Conservation (phyloP, 2,329 filamentous ascomycete genomes). For the Arachnomyces sp. region DNA sequence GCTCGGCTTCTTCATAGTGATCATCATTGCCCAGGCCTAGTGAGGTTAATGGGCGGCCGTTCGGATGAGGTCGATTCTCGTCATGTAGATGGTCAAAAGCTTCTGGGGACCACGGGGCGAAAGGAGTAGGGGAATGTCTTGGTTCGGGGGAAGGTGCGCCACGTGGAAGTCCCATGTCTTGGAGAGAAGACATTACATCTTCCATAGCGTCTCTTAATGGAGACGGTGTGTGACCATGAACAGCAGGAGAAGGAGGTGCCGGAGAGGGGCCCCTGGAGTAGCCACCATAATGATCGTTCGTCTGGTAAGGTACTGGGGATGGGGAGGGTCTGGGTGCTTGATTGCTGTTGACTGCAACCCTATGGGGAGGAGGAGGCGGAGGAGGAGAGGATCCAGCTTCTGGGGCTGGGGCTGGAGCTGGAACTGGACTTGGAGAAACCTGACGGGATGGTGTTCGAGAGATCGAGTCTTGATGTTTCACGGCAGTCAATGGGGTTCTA, state of each 20-base stretch:
- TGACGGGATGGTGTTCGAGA: constrained; percentile 25
- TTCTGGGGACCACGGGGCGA: constrained; percentile 84
- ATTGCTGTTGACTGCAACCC: constrained; percentile 43
- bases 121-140: constrained; percentile 39
- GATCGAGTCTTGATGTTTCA: constrained; percentile 30
- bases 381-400: constrained; percentile 63
- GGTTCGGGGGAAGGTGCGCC: constrained; percentile 44
- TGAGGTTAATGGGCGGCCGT: constrained; percentile 60
- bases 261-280: constrained; percentile 42
- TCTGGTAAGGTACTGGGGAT: constrained; percentile 26
- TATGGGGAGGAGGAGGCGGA: constrained; percentile 74
- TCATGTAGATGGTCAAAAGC: constrained; percentile 56
- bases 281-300: constrained; percentile 33
- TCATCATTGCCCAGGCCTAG: constrained; percentile 55
- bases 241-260: constrained; percentile 51
- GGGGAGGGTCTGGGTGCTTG: constrained; percentile 14
- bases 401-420: constrained; percentile 19
- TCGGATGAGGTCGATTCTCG: constrained; percentile 24
- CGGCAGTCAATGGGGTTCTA: constrained; percentile 26
- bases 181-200: constrained; percentile 89
- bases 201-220: constrained; percentile 94
- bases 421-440: constrained; percentile 14
- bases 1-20: constrained; percentile 46
- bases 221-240: constrained; percentile 70
- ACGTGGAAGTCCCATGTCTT: constrained; percentile 66